These are phyloP conservation scores for Ramaria rubella DNA, from an alignment of 768 basidiomycete species.

Conservation along the genomic window DNA sequence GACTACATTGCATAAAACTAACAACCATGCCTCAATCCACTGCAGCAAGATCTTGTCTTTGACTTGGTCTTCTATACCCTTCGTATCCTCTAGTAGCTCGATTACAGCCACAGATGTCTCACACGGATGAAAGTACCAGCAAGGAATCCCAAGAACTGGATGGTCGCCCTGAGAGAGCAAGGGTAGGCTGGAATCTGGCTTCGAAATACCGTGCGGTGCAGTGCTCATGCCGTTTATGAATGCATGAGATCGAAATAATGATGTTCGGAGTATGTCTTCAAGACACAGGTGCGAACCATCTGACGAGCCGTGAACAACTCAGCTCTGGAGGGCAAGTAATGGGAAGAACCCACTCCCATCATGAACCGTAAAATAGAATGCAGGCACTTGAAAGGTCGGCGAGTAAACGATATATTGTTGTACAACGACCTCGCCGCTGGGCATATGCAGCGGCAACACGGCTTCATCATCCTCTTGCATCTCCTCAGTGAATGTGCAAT, in stretches of 20 bases:
- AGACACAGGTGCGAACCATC: slow-evolving; percentile 61
- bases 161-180: slow-evolving; percentile 85
- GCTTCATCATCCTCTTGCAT: slow-evolving; percentile 29
- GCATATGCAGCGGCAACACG: slow-evolving; percentile 26
- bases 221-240: slow-evolving; percentile 34
- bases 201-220: slow-evolving; percentile 50
- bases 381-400: slow-evolving; percentile 72
- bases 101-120: slow-evolving; percentile 58
- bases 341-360: slow-evolving; percentile 51
- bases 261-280: slow-evolving; percentile 45
- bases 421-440: slow-evolving; percentile 19
- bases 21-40: slow-evolving; percentile 74
- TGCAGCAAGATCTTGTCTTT: slow-evolving; percentile 30
- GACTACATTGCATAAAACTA: slow-evolving; percentile 62
- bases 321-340: slow-evolving; percentile 12
- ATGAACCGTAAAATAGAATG: slow-evolving; percentile 74
- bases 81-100: slow-evolving; percentile 57
- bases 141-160: slow-evolving; percentile 63
- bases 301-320: slow-evolving; percentile 24
- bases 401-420: slow-evolving; percentile 74
- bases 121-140: slow-evolving; percentile 89
- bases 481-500: slow-evolving; percentile 10
- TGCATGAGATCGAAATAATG: slow-evolving; percentile 50
- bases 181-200: slow-evolving; percentile 53
- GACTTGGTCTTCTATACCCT: slow-evolving; percentile 20